Base-by-base conservation (phyloP, 805 yeast genomes). In the Hanseniaspora nectarophila region DNA sequence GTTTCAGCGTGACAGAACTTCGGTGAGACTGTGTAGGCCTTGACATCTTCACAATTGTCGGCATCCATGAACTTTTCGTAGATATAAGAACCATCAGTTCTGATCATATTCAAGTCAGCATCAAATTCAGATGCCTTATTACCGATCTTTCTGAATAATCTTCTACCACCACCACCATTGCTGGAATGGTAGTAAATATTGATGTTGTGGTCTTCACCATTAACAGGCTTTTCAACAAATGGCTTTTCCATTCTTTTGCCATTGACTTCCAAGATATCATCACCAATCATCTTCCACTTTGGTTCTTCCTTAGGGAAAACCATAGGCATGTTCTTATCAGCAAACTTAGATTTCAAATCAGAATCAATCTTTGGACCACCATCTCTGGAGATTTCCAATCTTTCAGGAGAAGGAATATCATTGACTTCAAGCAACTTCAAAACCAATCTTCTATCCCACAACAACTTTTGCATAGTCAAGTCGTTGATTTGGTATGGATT, bases 181-280 rank as follows among this genome's bases (percentile, higher is more conserved):
- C 82, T 76, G 54, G 77, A 76, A 33, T 89, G 83, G 65, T 90
- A 92, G 68, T 92, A 92, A 37, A 92, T 89, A 65, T 83, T 85
- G 44, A 92, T 90, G 63, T 92, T 92, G 67, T 92, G 99, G 67
- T 92, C 96, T 68, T 92, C 99, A 51, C 99, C 99, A 66, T 92
- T 96, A 3, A 89, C 97, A 0, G 99, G 99, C 60, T 92, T 92
- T 66, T 92, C 99, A 32, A 92, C 98, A 72, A 81, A 92, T 6
- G 99, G 99, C 64, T 92, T 92, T 38, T 72, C 73, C 70, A 92
- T 70, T 8, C 71, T 70, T 59, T 76, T 66, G 8, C 94, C 96
- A 58, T 84, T 77, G 21, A 85, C 92, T 55, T 75, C 75, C 43
- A 83, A 70, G 2, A 95, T 81, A 55, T 90, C 94, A 51, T 84